These are phyloP conservation scores for Ophiostoma piceae DNA, from an alignment of 2,329 filamentous ascomycete genomes.

Conservation along the genomic window DNA sequence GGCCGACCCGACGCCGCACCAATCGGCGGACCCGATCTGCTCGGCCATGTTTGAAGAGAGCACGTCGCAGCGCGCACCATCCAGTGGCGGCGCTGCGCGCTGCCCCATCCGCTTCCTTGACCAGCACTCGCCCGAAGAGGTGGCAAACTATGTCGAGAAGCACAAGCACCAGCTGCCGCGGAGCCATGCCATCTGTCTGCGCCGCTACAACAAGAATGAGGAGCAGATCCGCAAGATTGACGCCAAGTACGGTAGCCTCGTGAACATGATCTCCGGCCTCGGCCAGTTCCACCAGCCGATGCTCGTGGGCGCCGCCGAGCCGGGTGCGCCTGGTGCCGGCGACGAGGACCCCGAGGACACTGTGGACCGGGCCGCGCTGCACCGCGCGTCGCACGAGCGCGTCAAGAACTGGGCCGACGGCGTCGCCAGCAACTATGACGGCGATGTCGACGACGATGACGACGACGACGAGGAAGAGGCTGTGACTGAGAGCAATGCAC, in stretches of 20 bases:
- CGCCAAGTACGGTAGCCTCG: slow-evolving; percentile 86
- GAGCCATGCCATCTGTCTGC: slow-evolving; percentile 88
- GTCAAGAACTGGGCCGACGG: slow-evolving; percentile 83
- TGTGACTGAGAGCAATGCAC: not conserved
- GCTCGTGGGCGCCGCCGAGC: slow-evolving; percentile 55
- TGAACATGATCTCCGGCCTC: slow-evolving; percentile 89
- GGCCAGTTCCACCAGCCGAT: slow-evolving; percentile 83
- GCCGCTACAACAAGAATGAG: slow-evolving; percentile 81
- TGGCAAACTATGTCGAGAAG: slow-evolving; percentile 87
- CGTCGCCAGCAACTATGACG: slow-evolving; percentile 45
- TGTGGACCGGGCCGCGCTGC: slow-evolving; percentile 31
- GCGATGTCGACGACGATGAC: slow-evolving; percentile 11
- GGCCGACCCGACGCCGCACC: slow-evolving; percentile 43
- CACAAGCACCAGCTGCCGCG: slow-evolving; percentile 93
- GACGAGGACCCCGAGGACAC: not conserved
- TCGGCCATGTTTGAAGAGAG: slow-evolving; percentile 59
- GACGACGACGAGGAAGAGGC: not conserved
- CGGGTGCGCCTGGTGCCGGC: slow-evolving; percentile 10
- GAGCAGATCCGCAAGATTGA: slow-evolving; percentile 82
- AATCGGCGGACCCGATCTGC: slow-evolving; percentile 56
- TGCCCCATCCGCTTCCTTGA: slow-evolving; percentile 92
- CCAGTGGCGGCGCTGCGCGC: slow-evolving; percentile 47
- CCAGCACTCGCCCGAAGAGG: slow-evolving; percentile 86
- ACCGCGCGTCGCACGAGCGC: slow-evolving; percentile 58
- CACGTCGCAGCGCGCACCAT: slow-evolving; percentile 47